phyloP scores from a whole-genome alignment of 2,329 filamentous ascomycete genomes.

The Clonostachys solani region DNA sequence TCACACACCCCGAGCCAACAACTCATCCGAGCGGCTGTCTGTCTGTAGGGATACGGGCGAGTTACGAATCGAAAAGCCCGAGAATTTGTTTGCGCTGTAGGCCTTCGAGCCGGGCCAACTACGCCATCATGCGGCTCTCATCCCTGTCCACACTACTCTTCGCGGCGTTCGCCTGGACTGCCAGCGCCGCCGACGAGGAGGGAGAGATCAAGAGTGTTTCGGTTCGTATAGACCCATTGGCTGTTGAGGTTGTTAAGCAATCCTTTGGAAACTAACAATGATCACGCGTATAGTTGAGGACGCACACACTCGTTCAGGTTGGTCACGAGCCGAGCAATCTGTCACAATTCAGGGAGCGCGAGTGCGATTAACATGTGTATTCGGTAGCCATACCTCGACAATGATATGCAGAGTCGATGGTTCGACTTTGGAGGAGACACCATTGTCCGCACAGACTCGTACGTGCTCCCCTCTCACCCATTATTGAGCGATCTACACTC shows the following conservation, averaged over 20 bases:
- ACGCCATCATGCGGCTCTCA: constrained; percentile 41
- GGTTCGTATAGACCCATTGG: constrained; percentile 24
- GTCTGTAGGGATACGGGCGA: no score
- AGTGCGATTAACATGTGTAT: constrained; percentile 4
- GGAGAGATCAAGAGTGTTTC: constrained; percentile 47
- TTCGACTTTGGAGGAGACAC: constrained; percentile 98
- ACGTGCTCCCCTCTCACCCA: constrained; percentile 22
- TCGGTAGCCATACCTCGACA: constrained; percentile 86
- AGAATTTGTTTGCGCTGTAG: no score
- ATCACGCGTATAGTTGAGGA: constrained; percentile 61
- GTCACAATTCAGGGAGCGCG: constrained; percentile 5
- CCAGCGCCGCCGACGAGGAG: constrained; percentile 44
- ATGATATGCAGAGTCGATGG: constrained; percentile 97
- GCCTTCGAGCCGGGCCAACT: not conserved
- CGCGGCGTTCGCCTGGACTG: constrained; percentile 44
- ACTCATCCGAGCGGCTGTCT: no score
- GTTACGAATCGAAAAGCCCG: no score
- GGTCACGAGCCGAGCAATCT: constrained; percentile 25
- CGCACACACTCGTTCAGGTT: constrained; percentile 79
- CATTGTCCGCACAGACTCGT: constrained; percentile 71
- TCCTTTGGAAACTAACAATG: constrained; percentile 9
- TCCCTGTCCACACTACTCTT: constrained; percentile 42
- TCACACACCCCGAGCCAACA: no score
- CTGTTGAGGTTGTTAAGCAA: not conserved
- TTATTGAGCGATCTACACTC: not conserved